Base-by-base conservation (phyloP, 306 rosid genomes). In the Fagus sylvatica region DNA sequence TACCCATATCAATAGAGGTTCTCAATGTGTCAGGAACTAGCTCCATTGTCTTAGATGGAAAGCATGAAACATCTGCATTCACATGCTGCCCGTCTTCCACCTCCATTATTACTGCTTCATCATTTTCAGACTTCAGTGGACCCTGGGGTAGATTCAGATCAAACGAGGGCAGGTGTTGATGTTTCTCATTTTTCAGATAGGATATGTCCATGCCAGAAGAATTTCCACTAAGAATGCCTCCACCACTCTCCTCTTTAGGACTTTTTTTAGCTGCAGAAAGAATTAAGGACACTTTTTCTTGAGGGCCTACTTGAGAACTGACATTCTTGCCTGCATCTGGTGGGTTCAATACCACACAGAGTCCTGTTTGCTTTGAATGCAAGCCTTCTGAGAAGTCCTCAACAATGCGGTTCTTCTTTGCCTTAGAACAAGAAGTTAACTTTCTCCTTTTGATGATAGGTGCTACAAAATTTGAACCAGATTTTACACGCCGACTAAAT, bases 401-500 rank as follows among this genome's bases (percentile, higher is more conserved):
- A 34, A 36, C 73, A 17, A 74, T 39, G 75, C 79, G 79, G 46
- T 68, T 78, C 62, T 81, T 81, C 80, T 91, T 91, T 43, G 74
- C 85, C 82, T 86, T 80, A 48, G 71, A 86, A 78, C 90, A 89
- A 71, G 90, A 88, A 76, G 88, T 78, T 69, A 93, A 73, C 78
- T 87, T 91, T 74, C 88, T 74, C 59, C 88, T 86, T 85, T 91
- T 93, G 53, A 79, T 68, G 68, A 86, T 81, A 79, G 86, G 87
- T 80, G 76, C 86, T 59, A 43, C 77, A 76, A 71, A 78, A 78
- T 84, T 85, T 55, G 89, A 84, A 74, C 76, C 77, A 53, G 87
- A 72, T 81, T 90, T 85, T 69, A 74, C 78, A 74, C 83, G 86
- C 74, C 74, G 85, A 72, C 75, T 84, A 69, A 84, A 85, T 69